These are phyloP conservation scores for Solanum bukasovii DNA, from an alignment of 257 asterid genomes.

Conservation along the genomic window DNA sequence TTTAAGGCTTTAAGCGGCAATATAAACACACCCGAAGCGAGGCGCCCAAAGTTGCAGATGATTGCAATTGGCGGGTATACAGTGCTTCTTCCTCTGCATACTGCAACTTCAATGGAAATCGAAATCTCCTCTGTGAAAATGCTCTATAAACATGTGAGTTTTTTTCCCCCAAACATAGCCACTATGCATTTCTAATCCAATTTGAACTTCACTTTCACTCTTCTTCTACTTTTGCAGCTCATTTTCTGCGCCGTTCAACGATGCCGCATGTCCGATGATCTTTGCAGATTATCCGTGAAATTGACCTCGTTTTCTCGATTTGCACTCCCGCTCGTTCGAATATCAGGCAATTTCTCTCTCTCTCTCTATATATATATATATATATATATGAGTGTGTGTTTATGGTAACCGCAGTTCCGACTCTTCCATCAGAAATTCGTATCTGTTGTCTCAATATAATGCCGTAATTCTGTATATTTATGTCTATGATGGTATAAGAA, in stretches of 20 bases:
- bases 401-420: not conserved
- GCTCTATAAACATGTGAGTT: slow-evolving; percentile 40
- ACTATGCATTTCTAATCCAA: not conserved
- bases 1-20: not conserved
- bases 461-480: not conserved
- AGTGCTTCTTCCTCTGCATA: not conserved
- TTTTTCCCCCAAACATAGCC: not conserved
- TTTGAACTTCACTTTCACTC: not conserved
- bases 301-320: slow-evolving; percentile 20
- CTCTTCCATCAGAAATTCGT: no score
- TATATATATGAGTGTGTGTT: not conserved
- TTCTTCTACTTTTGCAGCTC: slow-evolving; percentile 28
- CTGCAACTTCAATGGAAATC: slow-evolving; percentile 24
- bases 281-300: slow-evolving; percentile 63
- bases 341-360: slow-evolving; percentile 40
- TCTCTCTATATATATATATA: not conserved
- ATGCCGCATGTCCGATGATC: slow-evolving; percentile 60
- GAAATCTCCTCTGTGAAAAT: slow-evolving; percentile 35
- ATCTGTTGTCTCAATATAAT: not conserved
- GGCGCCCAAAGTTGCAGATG: not conserved
- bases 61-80: not conserved
- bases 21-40: not conserved
- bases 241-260: slow-evolving; percentile 63
- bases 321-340: slow-evolving; percentile 33
- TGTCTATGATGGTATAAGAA: not conserved